Base-by-base conservation (phyloP, 2,329 filamentous ascomycete species). In the Cladophialophora immunda region DNA sequence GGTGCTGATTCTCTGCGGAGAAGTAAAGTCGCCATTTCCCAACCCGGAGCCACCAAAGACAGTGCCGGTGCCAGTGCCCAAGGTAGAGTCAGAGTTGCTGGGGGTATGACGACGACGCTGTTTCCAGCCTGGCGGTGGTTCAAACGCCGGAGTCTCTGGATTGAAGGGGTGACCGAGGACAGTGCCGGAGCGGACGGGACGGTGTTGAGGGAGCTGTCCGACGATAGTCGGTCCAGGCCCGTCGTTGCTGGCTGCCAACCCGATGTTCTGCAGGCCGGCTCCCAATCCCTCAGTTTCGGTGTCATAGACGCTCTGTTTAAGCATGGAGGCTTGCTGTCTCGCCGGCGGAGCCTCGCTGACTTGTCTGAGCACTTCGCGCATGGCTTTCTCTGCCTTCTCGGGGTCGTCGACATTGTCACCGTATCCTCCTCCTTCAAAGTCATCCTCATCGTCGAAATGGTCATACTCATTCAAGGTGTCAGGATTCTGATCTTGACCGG, bases 21-120 rank as follows among this genome's bases (percentile, higher is more conserved):
- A 52, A 53, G 53, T 67, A 22, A 67, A 63, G 54, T 32, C 52
- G 22, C 65, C 65, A 25, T 68, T 68, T 11, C 65, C 65, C 15
- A 68, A 45, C 7, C 65, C 65, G 13, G 38, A 6, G 30, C 62
- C 65, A 25, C 19, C 22, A 34, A 64, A 68, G 34, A 52, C 29
- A 2, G 58, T 30, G 22, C 30, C 41, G 52, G 47, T 17, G 4
- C 30, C 41, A 58, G 47, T 17, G 4, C n/a, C 54, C n/a, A 30
- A 47, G 17, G 59, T 34, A 30, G 58, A 22, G 58, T 25, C 45
- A 22, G 45, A 50, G 45, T 25, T 50, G 45, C 19, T 50, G 45
- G 19, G 45, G 25, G 19, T 50, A 25, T 50, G 45, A 25, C 19
- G 45, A 9, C 13, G 58, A 13, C 41, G 52, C 30, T 22, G 32